Base-by-base conservation (phyloP, 192 early-diverging fungal species). In the Dissophora globulifera region DNA sequence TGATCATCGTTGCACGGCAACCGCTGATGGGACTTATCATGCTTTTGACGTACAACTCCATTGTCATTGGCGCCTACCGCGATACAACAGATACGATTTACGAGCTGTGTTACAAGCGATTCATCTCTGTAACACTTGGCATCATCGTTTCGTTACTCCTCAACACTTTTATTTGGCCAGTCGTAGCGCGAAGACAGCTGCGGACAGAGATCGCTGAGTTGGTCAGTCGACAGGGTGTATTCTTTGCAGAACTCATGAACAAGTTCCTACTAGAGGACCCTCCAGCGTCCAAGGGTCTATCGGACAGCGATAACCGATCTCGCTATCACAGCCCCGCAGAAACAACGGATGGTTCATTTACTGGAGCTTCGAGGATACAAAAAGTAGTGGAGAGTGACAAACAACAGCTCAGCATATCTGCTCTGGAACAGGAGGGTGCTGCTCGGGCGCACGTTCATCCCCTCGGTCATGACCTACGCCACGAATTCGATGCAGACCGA, bases 151-250 rank as follows among this genome's bases (percentile, higher is more conserved):
- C 72, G 0, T 50, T 76, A 1, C 49, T 67, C 17, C 47, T 76
- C 63, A 66, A 76, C 29, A 52, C 70, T 15, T 22, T 76, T 8
- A 50, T 76, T 0, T 76, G 72, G 72, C 72, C 93, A 15, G 91
- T 88, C 54, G 85, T 92, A 27, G 93, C 93, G 0, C 86, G 91
- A 4, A 86, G 89, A 42, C 82, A 88, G 13, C 69, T 92, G 33
- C 86, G 91, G 17, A 86, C 87, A 46, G 78, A 81, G 23, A 70
- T 86, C 19, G 69, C 80, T 1, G 35, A 58, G 15, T 54, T 80
- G 12, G 78, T 86, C 13, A 55, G 57, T 27, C 62, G 83, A 53
- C 67, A 84, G 15, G 84, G 79, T 26, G 90, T 87, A 20, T 81
- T 90, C 19, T 91, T 89, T 69, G 85, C 86, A 22, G 86, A 88